Percentiles rank a stretch among this genome's conserved stretches.
phyloP scores from a whole-genome alignment of 1,284 basidiomycete species.

The Ceratobasidium sp. region DNA sequence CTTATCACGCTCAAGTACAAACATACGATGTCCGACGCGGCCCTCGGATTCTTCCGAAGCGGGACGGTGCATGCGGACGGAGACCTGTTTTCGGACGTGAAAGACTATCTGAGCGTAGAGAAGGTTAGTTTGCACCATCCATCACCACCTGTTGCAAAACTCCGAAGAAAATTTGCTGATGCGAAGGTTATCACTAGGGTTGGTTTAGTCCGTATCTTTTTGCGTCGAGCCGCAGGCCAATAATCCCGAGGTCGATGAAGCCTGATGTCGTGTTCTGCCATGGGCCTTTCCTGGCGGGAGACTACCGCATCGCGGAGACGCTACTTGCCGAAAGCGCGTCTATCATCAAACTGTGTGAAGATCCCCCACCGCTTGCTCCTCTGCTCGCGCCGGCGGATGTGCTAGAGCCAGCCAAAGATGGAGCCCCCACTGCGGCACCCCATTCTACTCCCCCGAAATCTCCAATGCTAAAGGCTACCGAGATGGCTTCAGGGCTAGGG shows the following conservation, averaged over 20 bases:
- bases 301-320: slow-evolving; percentile 50
- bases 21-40: slow-evolving; percentile 69
- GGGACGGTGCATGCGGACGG: slow-evolving; percentile 67
- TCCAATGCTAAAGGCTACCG: slow-evolving; percentile 29
- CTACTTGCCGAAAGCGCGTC: slow-evolving; percentile 68
- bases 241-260: slow-evolving; percentile 67
- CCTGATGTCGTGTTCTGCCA: slow-evolving; percentile 76
- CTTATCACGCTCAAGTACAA: slow-evolving; percentile 73
- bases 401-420: slow-evolving; percentile 7
- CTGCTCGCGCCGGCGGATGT: slow-evolving; percentile 44
- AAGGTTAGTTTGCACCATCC: slow-evolving; percentile 65
- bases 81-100: slow-evolving; percentile 70
- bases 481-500: slow-evolving; percentile 19
- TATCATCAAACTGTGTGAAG: slow-evolving; percentile 63
- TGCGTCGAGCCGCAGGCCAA: slow-evolving; percentile 67
- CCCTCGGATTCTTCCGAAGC: slow-evolving; percentile 71
- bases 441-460: slow-evolving; percentile 45
- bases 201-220: slow-evolving; percentile 72
- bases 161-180: slow-evolving; percentile 17
- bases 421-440: slow-evolving; percentile 46
- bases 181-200: slow-evolving; percentile 2
- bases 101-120: slow-evolving; percentile 68
- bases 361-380: slow-evolving; percentile 52
- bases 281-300: slow-evolving; percentile 66
- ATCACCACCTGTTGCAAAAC: neutral